Conservation (phyloP, 2,329 filamentous ascomycete genomes). For the Cercospora citrullina region DNA sequence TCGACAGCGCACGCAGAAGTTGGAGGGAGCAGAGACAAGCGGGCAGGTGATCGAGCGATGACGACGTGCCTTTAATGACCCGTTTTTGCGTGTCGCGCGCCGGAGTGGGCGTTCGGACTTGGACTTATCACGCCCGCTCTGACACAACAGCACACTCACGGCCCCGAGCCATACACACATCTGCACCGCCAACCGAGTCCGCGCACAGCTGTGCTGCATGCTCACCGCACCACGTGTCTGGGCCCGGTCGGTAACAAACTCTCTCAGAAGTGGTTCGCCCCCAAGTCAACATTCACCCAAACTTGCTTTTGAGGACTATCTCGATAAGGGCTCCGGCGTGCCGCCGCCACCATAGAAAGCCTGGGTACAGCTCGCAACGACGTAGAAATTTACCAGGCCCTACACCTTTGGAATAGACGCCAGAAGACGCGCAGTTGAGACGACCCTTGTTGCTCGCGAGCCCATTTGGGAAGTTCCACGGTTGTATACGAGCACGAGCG, state of each 20-base stretch:
- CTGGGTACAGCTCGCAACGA: not conserved
- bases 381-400: not conserved
- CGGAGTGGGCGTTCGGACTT: not conserved
- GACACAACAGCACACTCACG: not conserved
- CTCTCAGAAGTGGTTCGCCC: not conserved
- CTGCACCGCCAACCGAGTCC: not conserved
- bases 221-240: not conserved
- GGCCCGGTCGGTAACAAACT: not conserved
- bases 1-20: not conserved
- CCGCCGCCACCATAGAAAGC: not conserved
- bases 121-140: not conserved
- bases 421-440: not conserved
- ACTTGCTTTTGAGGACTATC: slow-evolving; percentile 12
- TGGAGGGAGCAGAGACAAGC: not conserved
- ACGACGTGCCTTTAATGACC: not conserved
- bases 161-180: not conserved
- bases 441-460: not conserved
- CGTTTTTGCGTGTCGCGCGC: not conserved
- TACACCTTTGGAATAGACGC: not conserved
- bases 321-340: slow-evolving; percentile 7
- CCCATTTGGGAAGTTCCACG: not conserved
- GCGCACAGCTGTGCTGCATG: not conserved
- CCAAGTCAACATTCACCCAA: not conserved
- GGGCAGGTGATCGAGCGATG: not conserved
- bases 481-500: slow-evolving; percentile 7